phyloP scores from a whole-genome alignment of 345 rosid species.

The Citrus cavaleriei region DNA sequence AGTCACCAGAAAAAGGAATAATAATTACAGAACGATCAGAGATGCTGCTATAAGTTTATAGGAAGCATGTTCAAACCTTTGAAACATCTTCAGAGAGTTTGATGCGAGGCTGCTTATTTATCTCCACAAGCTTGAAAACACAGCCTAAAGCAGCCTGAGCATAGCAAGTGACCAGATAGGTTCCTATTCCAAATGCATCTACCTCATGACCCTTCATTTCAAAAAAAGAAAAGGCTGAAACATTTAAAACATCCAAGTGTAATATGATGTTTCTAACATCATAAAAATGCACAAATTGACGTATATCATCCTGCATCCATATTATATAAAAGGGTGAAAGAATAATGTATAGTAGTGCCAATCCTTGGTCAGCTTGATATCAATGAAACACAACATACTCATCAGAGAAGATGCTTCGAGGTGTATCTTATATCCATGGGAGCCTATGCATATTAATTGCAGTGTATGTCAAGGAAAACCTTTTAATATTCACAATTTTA shows the following conservation, averaged over 20 bases:
- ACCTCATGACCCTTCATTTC: conserved; percentile 80
- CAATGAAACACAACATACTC: background rate
- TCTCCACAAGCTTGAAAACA: conserved; percentile 97
- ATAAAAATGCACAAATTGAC: background rate
- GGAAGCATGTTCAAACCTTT: conserved; percentile 46
- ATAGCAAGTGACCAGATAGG: conserved; percentile 90
- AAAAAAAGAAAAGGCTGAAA: background rate
- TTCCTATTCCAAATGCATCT: conserved; percentile 90
- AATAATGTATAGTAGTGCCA: background rate
- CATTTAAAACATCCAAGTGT: conserved; percentile 3
- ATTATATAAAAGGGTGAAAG: background rate
- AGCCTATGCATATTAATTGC: background rate
- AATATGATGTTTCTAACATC: background rate
- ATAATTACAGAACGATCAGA: background rate
- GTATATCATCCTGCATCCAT: background rate
- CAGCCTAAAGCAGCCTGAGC: conserved; percentile 95
- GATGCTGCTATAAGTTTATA: background rate
- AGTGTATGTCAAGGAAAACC: background rate
- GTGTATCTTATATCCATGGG: background rate
- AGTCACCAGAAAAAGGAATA: conserved; percentile 6
- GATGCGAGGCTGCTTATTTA: conserved; percentile 85
- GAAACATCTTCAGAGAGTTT: conserved; percentile 99
- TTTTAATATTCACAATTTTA: background rate
- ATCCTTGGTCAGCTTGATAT: too few species aligned
- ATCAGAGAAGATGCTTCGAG: background rate